Evolutionary conservation across 345 rosid species (phyloP).

Genomic region (Erodium maritimum): DNA sequence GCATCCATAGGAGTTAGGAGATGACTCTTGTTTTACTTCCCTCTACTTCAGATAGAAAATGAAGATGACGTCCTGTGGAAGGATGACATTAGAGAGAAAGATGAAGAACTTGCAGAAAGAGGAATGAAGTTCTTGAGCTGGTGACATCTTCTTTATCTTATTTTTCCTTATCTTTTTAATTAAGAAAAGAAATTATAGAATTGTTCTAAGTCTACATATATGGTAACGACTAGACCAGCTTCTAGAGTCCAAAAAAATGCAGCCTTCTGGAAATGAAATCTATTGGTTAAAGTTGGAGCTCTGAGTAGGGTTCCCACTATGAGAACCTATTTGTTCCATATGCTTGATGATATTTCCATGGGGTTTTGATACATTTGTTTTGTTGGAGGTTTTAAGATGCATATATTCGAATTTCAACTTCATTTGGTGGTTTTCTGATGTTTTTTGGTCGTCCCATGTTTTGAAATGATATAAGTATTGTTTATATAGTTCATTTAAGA

Average conservation of each 20-base stretch:
- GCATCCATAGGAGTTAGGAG: not conserved
- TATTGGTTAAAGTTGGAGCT: not conserved
- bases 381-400: no score
- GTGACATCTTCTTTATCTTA: slow-evolving; percentile 19
- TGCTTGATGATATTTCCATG: not conserved
- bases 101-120: slow-evolving; percentile 52
- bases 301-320: not conserved
- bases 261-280: not conserved
- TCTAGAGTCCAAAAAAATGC: not conserved
- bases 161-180: not conserved
- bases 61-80: slow-evolving; percentile 48
- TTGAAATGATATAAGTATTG: no score
- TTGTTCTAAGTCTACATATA: not conserved
- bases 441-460: no score
- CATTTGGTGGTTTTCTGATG: no score
- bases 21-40: not conserved
- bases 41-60: slow-evolving; percentile 39
- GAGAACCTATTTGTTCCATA: not conserved
- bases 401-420: no score
- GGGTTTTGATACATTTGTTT: no score
- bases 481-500: no score
- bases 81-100: slow-evolving; percentile 39
- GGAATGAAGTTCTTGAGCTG: slow-evolving; percentile 62
- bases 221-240: not conserved
- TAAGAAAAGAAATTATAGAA: not conserved